Evolutionary conservation across 1,139 yeast genomes (phyloP), one percentile per base, ranked within the genome.

Genomic region (Nadsonia starkeyi-henricii): DNA sequence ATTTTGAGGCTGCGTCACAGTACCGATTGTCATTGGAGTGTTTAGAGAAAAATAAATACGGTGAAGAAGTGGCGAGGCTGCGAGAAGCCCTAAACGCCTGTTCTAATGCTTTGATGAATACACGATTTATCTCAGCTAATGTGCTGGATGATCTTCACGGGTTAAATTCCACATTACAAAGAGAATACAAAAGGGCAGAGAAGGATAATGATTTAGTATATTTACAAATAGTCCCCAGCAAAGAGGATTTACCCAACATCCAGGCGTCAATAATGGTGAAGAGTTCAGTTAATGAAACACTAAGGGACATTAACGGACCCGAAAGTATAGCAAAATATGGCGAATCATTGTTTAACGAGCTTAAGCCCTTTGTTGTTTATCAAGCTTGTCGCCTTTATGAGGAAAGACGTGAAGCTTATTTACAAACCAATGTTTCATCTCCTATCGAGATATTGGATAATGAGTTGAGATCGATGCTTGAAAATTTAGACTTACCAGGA

Each of bases 131-230:
- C 1, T 61, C 63, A 18, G 53, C 62, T 4, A 55, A 63, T 15
- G 76, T 74, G 1, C 61, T 77, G 2, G 62, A 59, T 2, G 84
- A 78, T 53, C 61, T 76, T 7, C 61, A 63, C 21, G 78, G 79
- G 0, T 71, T 82, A 20, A 55, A 62, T 1, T 62, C 62, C 1
- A 71, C 72, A 4, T 69, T 84, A 0, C 59, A 64, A 3, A 70
- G 69, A 1, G 68, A 73, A 1, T 61, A 81, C n/a, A 64, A 68
- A 17, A 67, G 74, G 1, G 78, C 89, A 0, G 88, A 83, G 55
- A 74, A 79, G 56, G 96, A 88, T 55, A 88, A 88, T 59, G 91
- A 85, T 58, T 69, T 86, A 57, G 79, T 88, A 3, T 85, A 85
- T 62, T 64, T 84, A 45, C 79, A 82, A 53, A 64, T 70, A 1